Evolutionary conservation across 2,329 filamentous ascomycete genomes (phyloP), one percentile per base, ranked within the genome.

Genomic region (Calonectria leucothoes): DNA sequence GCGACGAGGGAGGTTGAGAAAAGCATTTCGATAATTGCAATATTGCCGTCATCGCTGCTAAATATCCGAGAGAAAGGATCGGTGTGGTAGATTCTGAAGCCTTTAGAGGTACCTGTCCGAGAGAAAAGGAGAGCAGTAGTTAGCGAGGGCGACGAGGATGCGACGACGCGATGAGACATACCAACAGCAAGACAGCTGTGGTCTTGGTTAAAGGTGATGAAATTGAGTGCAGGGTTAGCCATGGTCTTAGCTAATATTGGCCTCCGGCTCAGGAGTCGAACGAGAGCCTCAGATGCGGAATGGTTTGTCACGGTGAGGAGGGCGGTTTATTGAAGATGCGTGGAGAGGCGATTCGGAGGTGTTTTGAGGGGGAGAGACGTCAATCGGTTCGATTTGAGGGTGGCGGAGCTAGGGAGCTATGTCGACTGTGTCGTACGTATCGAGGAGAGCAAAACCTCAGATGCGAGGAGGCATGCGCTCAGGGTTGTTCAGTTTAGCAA

Each of bases 181-280:
- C 95, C 96, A 80, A 99, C 96, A 87, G 96, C 96, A 77, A 99
- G 90, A 85, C 96, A 96, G 90, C 94, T 98, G 88, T 98, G 95
- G 88, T 99, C 97, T 89, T 99, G 97, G 86, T 99, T 99, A 87
- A 98, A 99, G 51, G 96, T 98, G 81, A 99, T 95, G 87, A 98
- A 99, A 86, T 99, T 99, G 88, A 98, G 95, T 63, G 92, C 87
- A 84, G 93, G 93, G 76, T 83, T 89, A 76, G 92, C 87, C 93
- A 95, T 95, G 74, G 79, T 87, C 82, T n/a, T n/a, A n/a, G n/a
- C 45, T 25, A 27, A 12, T 20, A 12, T 23, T 37, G 17, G 23
- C 33, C 15, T 17, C 37, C 6, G 4, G 14, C 17, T 17, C 8
- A 7, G 8, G 35, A 17, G 2, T 39, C 27, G 33, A 6, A 23